phyloP scores from a whole-genome alignment of 2,329 filamentous ascomycete genomes.

The Chaetomium sp. region DNA sequence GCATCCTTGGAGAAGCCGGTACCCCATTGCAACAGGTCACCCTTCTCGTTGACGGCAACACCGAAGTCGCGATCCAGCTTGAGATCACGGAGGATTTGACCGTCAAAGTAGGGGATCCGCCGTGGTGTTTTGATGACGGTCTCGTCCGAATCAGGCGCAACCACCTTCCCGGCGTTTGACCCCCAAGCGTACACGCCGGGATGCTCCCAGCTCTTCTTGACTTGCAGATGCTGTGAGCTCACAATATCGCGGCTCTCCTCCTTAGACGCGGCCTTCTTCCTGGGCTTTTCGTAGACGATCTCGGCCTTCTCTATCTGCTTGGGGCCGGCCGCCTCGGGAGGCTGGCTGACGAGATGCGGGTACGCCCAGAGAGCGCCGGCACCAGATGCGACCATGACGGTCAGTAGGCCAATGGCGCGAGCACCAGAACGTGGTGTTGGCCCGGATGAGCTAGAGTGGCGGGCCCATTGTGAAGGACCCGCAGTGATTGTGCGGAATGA shows the following conservation, averaged over 20 bases:
- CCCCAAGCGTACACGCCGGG: slow-evolving; percentile 96
- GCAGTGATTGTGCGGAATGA: slow-evolving; percentile 10
- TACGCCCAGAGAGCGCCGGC: slow-evolving; percentile 32
- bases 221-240: slow-evolving; percentile 84
- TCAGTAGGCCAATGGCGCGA: slow-evolving; percentile 25
- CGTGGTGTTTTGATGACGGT: slow-evolving; percentile 76
- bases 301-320: slow-evolving; percentile 49
- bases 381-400: slow-evolving; percentile 28
- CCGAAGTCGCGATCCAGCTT: slow-evolving; percentile 83
- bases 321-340: slow-evolving; percentile 26
- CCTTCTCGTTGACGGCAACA: slow-evolving; percentile 82
- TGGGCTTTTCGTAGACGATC: slow-evolving; percentile 68
- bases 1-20: slow-evolving; percentile 68
- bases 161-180: slow-evolving; percentile 81
- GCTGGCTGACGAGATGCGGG: slow-evolving; percentile 39
- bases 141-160: slow-evolving; percentile 79
- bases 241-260: slow-evolving; percentile 76
- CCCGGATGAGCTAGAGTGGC: slow-evolving; percentile 23
- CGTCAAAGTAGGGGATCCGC: slow-evolving; percentile 80
- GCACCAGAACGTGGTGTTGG: slow-evolving; percentile 9
- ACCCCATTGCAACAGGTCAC: slow-evolving; percentile 92
- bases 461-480: slow-evolving; percentile 26
- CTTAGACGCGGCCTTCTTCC: slow-evolving; percentile 57
- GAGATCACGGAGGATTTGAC: slow-evolving; percentile 79
- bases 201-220: slow-evolving; percentile 77